Evolutionary conservation across 1,284 basidiomycete genomes (phyloP).

Genomic region (Moniliophthora roreri): DNA sequence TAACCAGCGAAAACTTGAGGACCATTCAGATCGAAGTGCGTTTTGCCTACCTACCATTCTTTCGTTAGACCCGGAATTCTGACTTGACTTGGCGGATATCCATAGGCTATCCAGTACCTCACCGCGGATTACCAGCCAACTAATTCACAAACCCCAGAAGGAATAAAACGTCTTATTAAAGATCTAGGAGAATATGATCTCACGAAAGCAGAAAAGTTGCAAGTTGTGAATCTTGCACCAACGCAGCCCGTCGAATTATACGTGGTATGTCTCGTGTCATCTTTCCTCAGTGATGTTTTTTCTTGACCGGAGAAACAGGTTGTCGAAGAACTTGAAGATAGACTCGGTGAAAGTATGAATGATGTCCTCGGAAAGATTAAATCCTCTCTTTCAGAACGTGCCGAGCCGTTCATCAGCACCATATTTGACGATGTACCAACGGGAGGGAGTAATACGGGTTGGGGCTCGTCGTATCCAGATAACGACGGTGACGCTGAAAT

Average conservation of each 20-base stretch:
- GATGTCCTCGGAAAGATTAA: conserved; percentile 65
- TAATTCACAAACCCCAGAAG: conserved; percentile 60
- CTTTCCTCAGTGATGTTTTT: background rate
- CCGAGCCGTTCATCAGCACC: conserved; percentile 18
- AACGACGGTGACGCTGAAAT: conserved; percentile 25
- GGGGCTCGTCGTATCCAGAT: conserved; percentile 7
- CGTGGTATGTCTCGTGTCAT: conserved; percentile 57
- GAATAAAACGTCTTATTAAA: conserved; percentile 68
- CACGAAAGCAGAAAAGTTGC: conserved; percentile 90
- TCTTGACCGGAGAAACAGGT: conserved; percentile 52
- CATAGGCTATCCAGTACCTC: conserved; percentile 81
- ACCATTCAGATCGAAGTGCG: conserved; percentile 88
- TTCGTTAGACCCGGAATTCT: background rate
- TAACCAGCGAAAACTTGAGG: conserved; percentile 77
- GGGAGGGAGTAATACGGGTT: background rate
- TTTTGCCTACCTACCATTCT: conserved; percentile 10
- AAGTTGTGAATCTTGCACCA: conserved; percentile 88
- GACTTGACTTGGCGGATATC: conserved; percentile 3
- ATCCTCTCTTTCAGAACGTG: conserved; percentile 38
- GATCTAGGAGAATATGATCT: conserved; percentile 68
- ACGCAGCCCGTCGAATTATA: conserved; percentile 85
- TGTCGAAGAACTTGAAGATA: conserved; percentile 86
- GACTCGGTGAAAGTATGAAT: conserved; percentile 72
- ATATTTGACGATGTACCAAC: background rate
- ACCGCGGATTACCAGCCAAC: conserved; percentile 73